These are phyloP conservation scores for Cenchrus americanus DNA, from an alignment of 176 grass and related monocot genomes.

Conservation along the genomic window DNA sequence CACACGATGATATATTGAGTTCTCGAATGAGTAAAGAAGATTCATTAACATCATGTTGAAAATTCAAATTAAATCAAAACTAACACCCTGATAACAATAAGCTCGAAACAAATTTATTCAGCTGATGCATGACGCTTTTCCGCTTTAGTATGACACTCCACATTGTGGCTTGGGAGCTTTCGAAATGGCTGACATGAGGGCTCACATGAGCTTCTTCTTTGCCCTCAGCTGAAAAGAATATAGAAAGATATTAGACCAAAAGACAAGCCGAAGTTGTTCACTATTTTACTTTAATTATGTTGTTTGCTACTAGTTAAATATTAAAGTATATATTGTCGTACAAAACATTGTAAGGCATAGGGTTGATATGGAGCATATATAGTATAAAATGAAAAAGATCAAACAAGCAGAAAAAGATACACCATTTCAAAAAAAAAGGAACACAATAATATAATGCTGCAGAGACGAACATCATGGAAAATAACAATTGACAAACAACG, in stretches of 20 bases:
- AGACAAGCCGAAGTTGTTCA: not conserved
- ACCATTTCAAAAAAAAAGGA: not conserved
- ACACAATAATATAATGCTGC: not conserved
- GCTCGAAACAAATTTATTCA: not conserved
- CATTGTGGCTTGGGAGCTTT: not conserved
- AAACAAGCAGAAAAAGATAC: not conserved
- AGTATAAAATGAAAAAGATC: not conserved
- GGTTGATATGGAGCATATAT: not conserved
- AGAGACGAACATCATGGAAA: not conserved
- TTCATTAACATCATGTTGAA: not conserved
- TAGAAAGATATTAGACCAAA: not conserved
- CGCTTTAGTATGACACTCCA: not conserved
- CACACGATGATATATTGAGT: not conserved
- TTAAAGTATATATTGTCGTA: not conserved
- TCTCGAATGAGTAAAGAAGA: not conserved
- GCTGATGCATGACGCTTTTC: not conserved
- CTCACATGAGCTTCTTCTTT: constrained; percentile 33
- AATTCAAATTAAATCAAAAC: not conserved
- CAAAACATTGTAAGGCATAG: not conserved
- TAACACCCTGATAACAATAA: not conserved
- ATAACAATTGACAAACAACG: too few species aligned
- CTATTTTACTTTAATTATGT: not conserved
- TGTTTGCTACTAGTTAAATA: not conserved
- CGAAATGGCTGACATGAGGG: not conserved
- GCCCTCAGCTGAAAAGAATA: constrained; percentile 19